phyloP scores from a whole-genome alignment of 768 basidiomycete genomes.

The Kwoniella heveanensis region DNA sequence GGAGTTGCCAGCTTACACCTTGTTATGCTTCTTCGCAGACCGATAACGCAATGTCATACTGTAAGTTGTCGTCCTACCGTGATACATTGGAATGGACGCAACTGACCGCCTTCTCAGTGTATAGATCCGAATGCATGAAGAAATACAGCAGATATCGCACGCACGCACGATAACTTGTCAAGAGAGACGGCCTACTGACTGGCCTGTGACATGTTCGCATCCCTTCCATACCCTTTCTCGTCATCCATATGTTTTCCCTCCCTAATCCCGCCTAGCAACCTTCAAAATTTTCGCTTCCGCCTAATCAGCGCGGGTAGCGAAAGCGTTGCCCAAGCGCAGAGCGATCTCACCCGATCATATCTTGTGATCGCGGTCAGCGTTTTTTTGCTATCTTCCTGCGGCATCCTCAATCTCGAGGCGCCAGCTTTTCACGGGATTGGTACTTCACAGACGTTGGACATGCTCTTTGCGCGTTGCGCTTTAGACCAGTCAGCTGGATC shows the following conservation, averaged over 20 bases:
- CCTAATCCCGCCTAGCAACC: constrained; percentile 34
- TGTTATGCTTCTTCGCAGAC: constrained; percentile 29
- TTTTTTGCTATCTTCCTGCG: constrained; percentile 53
- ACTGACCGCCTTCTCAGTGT: constrained; percentile 15
- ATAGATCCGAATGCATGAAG: constrained; percentile 17
- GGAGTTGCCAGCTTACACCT: constrained; percentile 1
- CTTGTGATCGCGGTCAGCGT: constrained; percentile 31
- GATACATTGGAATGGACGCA: not conserved
- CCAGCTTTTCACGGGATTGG: constrained; percentile 28
- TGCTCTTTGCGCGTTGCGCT: constrained; percentile 7
- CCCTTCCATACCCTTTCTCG: not conserved
- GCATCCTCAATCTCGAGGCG: not conserved
- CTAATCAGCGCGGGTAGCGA: constrained; percentile 6
- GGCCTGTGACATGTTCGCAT: constrained; percentile 1
- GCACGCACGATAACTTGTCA: no score
- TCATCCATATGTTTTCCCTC: not conserved
- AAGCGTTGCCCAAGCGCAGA: constrained; percentile 30
- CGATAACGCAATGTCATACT: constrained; percentile 28
- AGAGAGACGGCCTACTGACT: no score
- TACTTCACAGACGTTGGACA: constrained; percentile 57
- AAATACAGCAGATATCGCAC: no score
- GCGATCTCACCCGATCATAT: constrained; percentile 9
- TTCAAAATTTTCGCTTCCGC: constrained; percentile 24
- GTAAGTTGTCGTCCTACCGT: constrained; percentile 3
- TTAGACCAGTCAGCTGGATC: not conserved